phyloP scores from a whole-genome alignment of 441 rosid genomes.

The Corymbia citriodora region DNA sequence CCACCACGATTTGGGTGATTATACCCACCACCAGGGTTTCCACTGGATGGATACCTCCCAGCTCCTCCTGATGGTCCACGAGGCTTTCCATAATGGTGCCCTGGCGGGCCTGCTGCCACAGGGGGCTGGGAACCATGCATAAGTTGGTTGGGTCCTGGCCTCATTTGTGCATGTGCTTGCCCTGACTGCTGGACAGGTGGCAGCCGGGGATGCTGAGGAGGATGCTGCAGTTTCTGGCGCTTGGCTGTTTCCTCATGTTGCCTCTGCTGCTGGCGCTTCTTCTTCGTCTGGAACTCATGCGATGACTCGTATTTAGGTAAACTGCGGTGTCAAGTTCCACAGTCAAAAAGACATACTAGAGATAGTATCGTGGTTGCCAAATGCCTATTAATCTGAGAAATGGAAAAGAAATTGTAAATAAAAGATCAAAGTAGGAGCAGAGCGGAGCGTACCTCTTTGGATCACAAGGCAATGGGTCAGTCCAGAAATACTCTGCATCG shows the following conservation, averaged over 20 bases:
- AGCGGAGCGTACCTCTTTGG: conserved; percentile 68
- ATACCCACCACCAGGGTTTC: conserved; percentile 35
- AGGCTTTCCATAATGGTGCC: conserved; percentile 55
- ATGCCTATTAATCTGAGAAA: not conserved
- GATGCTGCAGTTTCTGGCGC: conserved; percentile 83
- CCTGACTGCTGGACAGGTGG: conserved; percentile 88
- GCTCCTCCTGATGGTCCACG: conserved; percentile 80
- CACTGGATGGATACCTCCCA: conserved; percentile 62
- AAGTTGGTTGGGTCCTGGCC: conserved; percentile 82
- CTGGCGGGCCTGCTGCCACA: conserved; percentile 65
- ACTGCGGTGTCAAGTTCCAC: conserved; percentile 25
- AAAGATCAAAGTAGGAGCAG: not conserved
- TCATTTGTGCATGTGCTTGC: conserved; percentile 60
- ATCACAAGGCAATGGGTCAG: conserved; percentile 94
- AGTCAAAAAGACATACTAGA: not conserved
- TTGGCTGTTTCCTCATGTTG: conserved; percentile 88
- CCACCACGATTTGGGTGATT: conserved; percentile 10
- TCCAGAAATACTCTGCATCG: conserved; percentile 99
- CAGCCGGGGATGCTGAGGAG: conserved; percentile 71
- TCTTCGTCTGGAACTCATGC: conserved; percentile 99
- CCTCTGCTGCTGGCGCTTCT: conserved; percentile 88
- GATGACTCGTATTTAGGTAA: conserved; percentile 93
- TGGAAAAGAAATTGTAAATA: not conserved
- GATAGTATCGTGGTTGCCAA: not conserved
- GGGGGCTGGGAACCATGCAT: conserved; percentile 60